Percentiles rank a stretch among this genome's conserved stretches.
Evolutionary conservation across 208 protist genomes (phyloP).

Genomic region (Zelonia costaricensis): DNA sequence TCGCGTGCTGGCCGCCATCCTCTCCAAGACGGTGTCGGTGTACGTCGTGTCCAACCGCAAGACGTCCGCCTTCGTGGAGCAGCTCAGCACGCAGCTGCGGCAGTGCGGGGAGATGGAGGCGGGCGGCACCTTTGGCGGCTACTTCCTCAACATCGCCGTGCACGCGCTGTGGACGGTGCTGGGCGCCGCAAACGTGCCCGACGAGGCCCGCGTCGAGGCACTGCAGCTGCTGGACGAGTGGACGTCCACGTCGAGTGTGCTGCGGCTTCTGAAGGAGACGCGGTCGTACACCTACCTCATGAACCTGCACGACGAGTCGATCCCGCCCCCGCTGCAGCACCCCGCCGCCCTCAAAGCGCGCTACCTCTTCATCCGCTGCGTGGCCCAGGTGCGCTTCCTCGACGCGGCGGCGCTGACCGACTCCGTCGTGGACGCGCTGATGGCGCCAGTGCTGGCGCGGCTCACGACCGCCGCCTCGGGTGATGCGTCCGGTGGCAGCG

Average conservation of each 20-base stretch:
- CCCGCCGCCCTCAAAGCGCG: slow-evolving; percentile 17
- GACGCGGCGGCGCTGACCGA: slow-evolving; percentile 20
- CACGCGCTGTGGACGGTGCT: slow-evolving; percentile 31
- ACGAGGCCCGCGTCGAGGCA: slow-evolving; percentile 15
- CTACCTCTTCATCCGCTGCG: slow-evolving; percentile 41
- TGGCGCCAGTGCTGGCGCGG: slow-evolving; percentile 26
- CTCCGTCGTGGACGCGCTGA: slow-evolving; percentile 9
- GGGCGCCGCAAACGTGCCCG: slow-evolving; percentile 13
- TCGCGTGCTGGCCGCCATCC: slow-evolving; percentile 12
- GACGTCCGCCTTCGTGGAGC: slow-evolving; percentile 34
- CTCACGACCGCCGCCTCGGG: slow-evolving; percentile 2
- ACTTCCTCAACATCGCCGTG: slow-evolving; percentile 32
- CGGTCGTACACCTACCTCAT: slow-evolving; percentile 15
- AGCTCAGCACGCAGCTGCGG: slow-evolving; percentile 22
- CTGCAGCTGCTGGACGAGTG: slow-evolving; percentile 35
- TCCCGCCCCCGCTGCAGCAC: slow-evolving; percentile 18
- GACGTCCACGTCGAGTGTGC: slow-evolving; percentile 28
- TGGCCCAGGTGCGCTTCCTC: slow-evolving; percentile 32
- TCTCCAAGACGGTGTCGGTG: slow-evolving; percentile 29
- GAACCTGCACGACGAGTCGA: slow-evolving; percentile 13
- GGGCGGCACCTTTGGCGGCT: slow-evolving; percentile 15
- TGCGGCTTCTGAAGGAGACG: slow-evolving; percentile 34
- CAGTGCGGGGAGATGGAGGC: slow-evolving; percentile 32
- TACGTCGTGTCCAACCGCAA: slow-evolving; percentile 28
- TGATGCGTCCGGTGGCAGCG: background rate